These are phyloP conservation scores for Gonium pectorale DNA, from an alignment of 139 green algal genomes.

Conservation along the genomic window DNA sequence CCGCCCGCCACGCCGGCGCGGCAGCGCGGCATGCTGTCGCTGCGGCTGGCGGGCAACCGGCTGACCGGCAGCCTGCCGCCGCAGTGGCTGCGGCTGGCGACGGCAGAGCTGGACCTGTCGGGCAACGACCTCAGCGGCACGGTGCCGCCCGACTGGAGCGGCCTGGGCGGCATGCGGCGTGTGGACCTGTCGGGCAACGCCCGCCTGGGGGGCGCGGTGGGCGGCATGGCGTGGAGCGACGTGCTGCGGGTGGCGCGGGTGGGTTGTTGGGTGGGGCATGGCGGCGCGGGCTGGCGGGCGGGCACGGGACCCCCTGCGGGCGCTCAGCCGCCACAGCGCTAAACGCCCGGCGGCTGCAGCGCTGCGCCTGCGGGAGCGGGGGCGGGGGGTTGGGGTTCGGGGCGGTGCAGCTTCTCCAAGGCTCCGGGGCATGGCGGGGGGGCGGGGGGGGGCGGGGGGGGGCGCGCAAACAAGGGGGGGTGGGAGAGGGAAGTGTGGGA, in stretches of 20 bases:
- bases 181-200: constrained; percentile 29
- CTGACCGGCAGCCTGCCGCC: constrained; percentile 4
- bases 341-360: too few relatives aligned
- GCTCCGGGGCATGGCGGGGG: too few relatives aligned
- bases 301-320: too few relatives aligned
- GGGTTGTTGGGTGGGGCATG: not conserved
- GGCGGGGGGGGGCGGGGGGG: too few relatives aligned
- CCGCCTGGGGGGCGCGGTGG: not conserved
- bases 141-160: constrained; percentile 18
- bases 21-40: constrained; percentile 12
- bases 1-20: not conserved
- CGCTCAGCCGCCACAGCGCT: too few relatives aligned
- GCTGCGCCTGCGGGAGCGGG: too few relatives aligned
- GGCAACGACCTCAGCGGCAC: constrained; percentile 16
- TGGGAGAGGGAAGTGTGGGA: too few relatives aligned
- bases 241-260: constrained; percentile 32
- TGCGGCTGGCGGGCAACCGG: constrained; percentile 27
- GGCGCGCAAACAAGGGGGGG: too few relatives aligned
- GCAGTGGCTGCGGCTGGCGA: constrained; percentile 13
- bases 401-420: too few relatives aligned
- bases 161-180: not conserved
- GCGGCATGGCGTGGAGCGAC: not conserved
- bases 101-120: constrained; percentile 30
- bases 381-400: too few relatives aligned
- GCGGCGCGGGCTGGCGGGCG: too few relatives aligned